Base-by-base conservation (phyloP, 139 green algal genomes). In the Chlorella vulgaris region DNA sequence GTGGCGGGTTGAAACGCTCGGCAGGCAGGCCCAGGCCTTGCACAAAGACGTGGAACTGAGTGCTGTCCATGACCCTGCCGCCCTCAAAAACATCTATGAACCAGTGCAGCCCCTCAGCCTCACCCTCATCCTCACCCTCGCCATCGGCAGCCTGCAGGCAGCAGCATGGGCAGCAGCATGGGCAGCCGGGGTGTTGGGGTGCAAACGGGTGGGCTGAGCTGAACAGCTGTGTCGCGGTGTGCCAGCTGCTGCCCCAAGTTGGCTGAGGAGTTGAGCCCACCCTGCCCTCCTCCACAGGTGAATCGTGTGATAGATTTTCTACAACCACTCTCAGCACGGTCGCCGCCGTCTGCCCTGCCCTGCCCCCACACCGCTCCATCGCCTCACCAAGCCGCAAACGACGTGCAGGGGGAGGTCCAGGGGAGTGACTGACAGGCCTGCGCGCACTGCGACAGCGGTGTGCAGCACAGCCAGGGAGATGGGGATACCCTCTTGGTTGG, bases 1-100 rank as follows among this genome's bases (percentile, higher is more conserved):
- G 55, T 65, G 55, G 55, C 8, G 55, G 55, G 55, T 15, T 55
- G 47, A 10, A 55, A 15, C 47, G 47, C 47, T 55, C 55, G n/a
- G 55, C 55, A 65, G 63, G 51, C 36, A 79, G 51, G 73, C 73
- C 73, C 35, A 79, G 53, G 24, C 51, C 58, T 22, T 51, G 51
- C 53, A 61, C 36, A 24, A 73, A 87, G 33, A 40, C 67, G 2
- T 19, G 33, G 65, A 84, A 68, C n/a, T 63, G 43, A 1, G 39
- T 68, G 31, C 75, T 83, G 74, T 74, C 31, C 82, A 93, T 87
- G 42, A 93, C 39, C 2, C 33, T 60, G 31, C 90, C 87, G 39
- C 88, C 81, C 24, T 85, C 58, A 65, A 94, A 94, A n/a, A 86
- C 82, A 70, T 94, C 90, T 13, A 94, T 81, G 47, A 89, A 94